A percentile compares a stretch with the other conserved stretches of the same genome.
These are phyloP conservation scores for Aphanomyces euteiches DNA, from an alignment of 352 stramenopile genomes.

Conservation along the genomic window DNA sequence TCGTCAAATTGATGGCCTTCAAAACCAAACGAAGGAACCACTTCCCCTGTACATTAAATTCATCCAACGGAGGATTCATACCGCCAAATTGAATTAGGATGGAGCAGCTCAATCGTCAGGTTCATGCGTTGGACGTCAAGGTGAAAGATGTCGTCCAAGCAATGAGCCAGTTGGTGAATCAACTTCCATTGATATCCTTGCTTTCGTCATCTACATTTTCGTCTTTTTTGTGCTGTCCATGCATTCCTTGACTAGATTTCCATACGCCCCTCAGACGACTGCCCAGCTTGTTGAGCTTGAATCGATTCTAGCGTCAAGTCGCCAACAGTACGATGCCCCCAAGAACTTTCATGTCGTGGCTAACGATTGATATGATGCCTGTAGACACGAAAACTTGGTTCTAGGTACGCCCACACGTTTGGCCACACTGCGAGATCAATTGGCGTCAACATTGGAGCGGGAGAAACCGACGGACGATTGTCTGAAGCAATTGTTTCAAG, in stretches of 20 bases:
- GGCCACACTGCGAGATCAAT: conserved; percentile 14
- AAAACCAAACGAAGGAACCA: no score
- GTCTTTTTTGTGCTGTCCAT: background rate
- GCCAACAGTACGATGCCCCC: conserved; percentile 1
- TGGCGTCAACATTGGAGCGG: background rate
- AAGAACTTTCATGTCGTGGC: background rate
- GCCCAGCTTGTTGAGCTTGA: conserved; percentile 27
- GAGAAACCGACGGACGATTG: no score
- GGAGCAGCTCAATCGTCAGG: no score
- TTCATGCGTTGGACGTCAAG: background rate
- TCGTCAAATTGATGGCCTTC: no score
- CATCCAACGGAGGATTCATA: no score
- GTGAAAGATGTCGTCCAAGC: conserved; percentile 15
- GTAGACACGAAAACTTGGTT: background rate
- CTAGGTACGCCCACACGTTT: background rate
- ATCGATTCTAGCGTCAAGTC: conserved; percentile 1
- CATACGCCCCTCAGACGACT: background rate
- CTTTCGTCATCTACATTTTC: background rate
- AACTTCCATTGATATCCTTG: background rate
- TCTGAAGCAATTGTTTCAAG: background rate
- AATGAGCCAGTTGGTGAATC: conserved; percentile 8
- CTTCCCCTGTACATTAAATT: no score
- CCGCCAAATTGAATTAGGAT: no score
- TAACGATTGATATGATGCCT: background rate
- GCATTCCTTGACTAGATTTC: background rate